These are phyloP conservation scores for Macrocybe gigantea DNA, from an alignment of 768 basidiomycete species.

Conservation along the genomic window DNA sequence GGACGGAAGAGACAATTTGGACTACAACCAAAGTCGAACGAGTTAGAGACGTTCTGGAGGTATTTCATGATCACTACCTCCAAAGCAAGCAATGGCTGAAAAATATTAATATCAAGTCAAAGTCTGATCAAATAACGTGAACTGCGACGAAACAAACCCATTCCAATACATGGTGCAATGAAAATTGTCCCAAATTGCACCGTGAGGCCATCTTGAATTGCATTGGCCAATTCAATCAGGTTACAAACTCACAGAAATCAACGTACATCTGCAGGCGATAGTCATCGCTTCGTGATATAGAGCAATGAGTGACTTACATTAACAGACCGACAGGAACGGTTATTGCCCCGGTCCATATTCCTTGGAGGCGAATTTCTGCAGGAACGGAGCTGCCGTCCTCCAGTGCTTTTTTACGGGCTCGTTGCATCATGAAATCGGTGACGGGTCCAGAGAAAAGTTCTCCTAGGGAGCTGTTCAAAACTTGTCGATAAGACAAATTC, in stretches of 20 bases:
- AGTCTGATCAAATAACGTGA: background rate
- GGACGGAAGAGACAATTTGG: constrained; percentile 30
- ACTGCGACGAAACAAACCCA: constrained; percentile 19
- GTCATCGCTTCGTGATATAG: background rate
- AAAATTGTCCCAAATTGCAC: constrained; percentile 28
- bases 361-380: constrained; percentile 29
- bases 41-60: background rate
- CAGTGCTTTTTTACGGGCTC: constrained; percentile 22
- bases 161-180: constrained; percentile 31
- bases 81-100: constrained; percentile 30
- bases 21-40: constrained; percentile 12
- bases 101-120: background rate
- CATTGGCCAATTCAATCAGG: background rate
- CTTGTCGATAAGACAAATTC: background rate
- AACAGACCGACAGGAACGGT: constrained; percentile 27
- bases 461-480: constrained; percentile 20
- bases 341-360: constrained; percentile 33
- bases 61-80: constrained; percentile 17
- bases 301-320: constrained; percentile 18
- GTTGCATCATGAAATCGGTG: constrained; percentile 29
- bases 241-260: background rate
- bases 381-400: constrained; percentile 17
- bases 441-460: constrained; percentile 31
- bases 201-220: constrained; percentile 26
- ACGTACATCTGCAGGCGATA: constrained; percentile 6